Base-by-base conservation (phyloP, 768 basidiomycete genomes). In the Suillus subluteus region DNA sequence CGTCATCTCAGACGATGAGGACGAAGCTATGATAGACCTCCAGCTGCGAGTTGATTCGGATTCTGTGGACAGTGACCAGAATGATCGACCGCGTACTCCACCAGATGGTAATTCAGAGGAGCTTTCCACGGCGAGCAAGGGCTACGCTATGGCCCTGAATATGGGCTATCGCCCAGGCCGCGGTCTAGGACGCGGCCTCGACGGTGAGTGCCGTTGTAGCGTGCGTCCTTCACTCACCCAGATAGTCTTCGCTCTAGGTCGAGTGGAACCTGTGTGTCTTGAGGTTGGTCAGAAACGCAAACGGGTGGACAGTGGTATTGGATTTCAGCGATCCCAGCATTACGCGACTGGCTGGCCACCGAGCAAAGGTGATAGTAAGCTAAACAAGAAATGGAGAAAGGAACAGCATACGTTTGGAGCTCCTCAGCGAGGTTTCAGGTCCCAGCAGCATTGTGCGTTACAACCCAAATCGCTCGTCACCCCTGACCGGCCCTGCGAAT, bases 1-100 rank as follows among this genome's bases (percentile, higher is more conserved):
- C 59, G 66, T 73, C 58, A 73, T 76, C 21, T 73, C 74, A 13
- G 74, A 76, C 35, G 75, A 76, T 58, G 75, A 75, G 55, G 65
- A 69, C 15, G 68, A 72, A 37, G 69, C 70, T 58, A 50, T 71
- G 50, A 67, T 68, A 35, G 67, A 69, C 41, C 54, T 40, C 18
- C 63, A 64, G n/a, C 63, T 67, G 37, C 63, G 32, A 38, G 35
- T 44, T n/a, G 50, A 59, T 44, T 23, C 54, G 2, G 58, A 64
- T 43, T 64, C 63, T 32, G 52, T 23, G 9, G 26, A 64, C n/a
- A 23, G 38, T 62, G 63, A 64, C 26, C 59, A 61, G 41, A 61
- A 41, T 18, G 59, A 63, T 56, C 58, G 18, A 21, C 54, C 21
- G 21, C 15, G 56, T 23, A 63, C 56, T 37, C 21, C 46, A 46